phyloP scores from a whole-genome alignment of 257 asterid species.

The Craterostigma plantagineum region DNA sequence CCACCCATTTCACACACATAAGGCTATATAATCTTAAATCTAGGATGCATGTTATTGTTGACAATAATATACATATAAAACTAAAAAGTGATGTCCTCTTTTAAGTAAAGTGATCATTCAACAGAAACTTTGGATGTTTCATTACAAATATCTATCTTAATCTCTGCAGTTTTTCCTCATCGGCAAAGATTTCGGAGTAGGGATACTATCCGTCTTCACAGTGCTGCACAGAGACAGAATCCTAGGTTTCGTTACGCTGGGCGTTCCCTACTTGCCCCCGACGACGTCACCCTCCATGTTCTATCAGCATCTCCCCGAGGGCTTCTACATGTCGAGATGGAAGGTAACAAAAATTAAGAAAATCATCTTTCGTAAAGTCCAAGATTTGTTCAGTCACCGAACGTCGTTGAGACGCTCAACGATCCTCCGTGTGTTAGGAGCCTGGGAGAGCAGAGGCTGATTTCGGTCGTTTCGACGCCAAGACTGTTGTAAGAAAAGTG shows the following conservation, averaged over 20 bases:
- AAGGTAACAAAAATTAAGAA: constrained; percentile 15
- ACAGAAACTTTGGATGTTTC: too few species aligned
- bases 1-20: too few species aligned
- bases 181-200: constrained; percentile 47
- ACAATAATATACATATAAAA: too few species aligned
- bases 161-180: constrained; percentile 21
- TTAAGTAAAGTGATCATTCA: too few species aligned
- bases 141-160: background rate
- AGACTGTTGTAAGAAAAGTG: constrained; percentile 50
- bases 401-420: too few species aligned
- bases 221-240: constrained; percentile 28
- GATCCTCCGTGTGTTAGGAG: constrained; percentile 18
- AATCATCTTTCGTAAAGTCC: too few species aligned
- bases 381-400: too few species aligned
- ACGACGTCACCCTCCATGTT: constrained; percentile 3
- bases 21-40: too few species aligned
- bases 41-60: too few species aligned
- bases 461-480: constrained; percentile 56
- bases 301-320: constrained; percentile 36
- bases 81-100: too few species aligned
- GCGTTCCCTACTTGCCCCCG: constrained; percentile 37
- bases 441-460: constrained; percentile 82
- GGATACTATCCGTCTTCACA: constrained; percentile 25
- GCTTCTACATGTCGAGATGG: constrained; percentile 67
- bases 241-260: constrained; percentile 28